Base-by-base conservation (phyloP, 2,329 filamentous ascomycete species). In the Pezicula neosporulosa region DNA sequence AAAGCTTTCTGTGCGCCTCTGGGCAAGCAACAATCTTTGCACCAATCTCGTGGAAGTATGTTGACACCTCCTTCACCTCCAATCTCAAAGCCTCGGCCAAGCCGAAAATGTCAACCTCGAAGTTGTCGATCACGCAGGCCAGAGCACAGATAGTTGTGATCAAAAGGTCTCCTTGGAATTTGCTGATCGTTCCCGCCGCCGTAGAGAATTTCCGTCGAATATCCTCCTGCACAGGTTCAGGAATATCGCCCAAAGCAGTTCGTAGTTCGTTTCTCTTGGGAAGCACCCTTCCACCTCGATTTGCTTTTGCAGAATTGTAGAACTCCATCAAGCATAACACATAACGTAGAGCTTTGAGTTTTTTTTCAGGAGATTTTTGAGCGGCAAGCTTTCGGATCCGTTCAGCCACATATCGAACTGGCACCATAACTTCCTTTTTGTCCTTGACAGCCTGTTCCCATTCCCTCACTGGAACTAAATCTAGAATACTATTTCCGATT, bases 11-110 rank as follows among this genome's bases (percentile, higher is more conserved):
- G 50, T 80, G 76, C 16, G 65, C 66, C 47, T 77, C 77, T 4
- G 72, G 75, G 12, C 76, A 69, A 27, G 66, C 57, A 16, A 52
- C 63, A 33, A 89, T 76, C 60, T 77, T 81, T 28, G 85, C 89
- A 19, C 90, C 90, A 57, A 94, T 84, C 68, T 93, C 89, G 44
- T 75, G 71, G 67, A 89, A 92, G 67, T 90, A 92, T 63, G 83
- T 78, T 48, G 75, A 78, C 62, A 93, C 83, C 64, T 82, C 75
- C 70, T 82, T 86, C 67, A 85, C 82, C 58, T 91, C 87, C 51
- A 92, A 63, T 63, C 81, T 80, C 53, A 94, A 70, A 64, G 94
- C 90, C 55, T 87, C 82, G 48, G 83, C 80, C 57, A 95, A 70
- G 57, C 86, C 78, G 56, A 78, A 79, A 6, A 85, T 85, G 62